Conservation (phyloP, 768 basidiomycete species). For the Lentinula edodes region DNA sequence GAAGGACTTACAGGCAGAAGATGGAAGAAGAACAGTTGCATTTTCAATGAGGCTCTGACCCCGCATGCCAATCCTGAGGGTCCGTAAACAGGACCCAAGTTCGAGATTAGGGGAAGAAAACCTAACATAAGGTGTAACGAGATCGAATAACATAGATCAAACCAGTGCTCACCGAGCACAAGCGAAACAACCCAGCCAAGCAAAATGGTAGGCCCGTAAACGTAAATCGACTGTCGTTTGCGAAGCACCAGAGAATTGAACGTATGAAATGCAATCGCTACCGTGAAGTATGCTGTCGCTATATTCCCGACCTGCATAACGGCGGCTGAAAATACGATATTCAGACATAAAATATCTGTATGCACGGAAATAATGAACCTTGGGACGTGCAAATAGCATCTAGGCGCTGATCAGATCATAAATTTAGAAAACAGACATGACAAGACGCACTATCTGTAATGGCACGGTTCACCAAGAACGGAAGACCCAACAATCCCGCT, state of each 20-base stretch:
- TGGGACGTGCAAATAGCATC: conserved; percentile 50
- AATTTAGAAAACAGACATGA: neutral
- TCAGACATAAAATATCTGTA: neutral
- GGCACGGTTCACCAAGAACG: conserved; percentile 40
- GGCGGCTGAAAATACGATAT: conserved; percentile 29
- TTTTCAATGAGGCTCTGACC: conserved; percentile 35
- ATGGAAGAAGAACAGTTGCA: conserved; percentile 46
- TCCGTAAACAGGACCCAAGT: conserved; percentile 42
- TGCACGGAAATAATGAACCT: conserved; percentile 33
- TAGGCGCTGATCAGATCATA: conserved; percentile 12
- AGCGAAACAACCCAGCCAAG: conserved; percentile 52
- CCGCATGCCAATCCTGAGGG: conserved; percentile 47
- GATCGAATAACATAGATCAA: neutral
- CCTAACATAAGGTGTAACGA: conserved; percentile 17
- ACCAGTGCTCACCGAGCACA: conserved; percentile 37
- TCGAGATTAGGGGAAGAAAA: conserved; percentile 29
- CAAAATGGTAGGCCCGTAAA: conserved; percentile 34
- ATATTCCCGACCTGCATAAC: conserved; percentile 61
- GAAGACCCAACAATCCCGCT: conserved; percentile 49
- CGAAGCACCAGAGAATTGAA: conserved; percentile 62
- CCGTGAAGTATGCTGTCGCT: conserved; percentile 59
- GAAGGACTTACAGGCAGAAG: conserved; percentile 47
- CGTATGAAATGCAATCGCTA: conserved; percentile 59
- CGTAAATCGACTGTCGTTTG: conserved; percentile 43
- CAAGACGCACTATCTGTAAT: conserved; percentile 41